A percentile compares a stretch with the other conserved stretches of the same genome.
phyloP scores from a whole-genome alignment of 257 asterid species.

The Capsicum pubescens region DNA sequence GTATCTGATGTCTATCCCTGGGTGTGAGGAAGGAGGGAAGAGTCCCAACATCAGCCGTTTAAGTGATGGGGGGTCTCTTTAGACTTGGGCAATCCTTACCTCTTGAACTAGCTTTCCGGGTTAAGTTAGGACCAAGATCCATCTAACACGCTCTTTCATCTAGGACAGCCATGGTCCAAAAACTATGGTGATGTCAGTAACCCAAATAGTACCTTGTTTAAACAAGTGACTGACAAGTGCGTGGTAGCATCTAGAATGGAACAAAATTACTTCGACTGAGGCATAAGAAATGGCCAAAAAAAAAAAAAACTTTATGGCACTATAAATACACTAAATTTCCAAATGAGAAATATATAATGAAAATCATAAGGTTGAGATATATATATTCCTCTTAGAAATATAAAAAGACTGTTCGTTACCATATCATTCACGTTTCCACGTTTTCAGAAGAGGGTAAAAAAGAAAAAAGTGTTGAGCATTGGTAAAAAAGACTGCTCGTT shows the following conservation, averaged over 20 bases:
- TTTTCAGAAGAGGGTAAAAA: background rate
- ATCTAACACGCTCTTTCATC: background rate
- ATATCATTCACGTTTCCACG: background rate
- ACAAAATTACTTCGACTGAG: background rate
- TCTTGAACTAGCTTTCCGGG: no score
- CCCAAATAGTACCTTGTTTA: conserved; percentile 15
- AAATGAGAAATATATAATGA: conserved; percentile 6
- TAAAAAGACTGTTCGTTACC: background rate
- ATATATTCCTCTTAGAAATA: background rate
- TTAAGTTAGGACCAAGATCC: no score
- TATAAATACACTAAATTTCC: background rate
- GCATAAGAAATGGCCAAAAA: background rate
- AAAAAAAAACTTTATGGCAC: background rate
- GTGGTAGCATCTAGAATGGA: conserved; percentile 12
- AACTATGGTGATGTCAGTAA: background rate
- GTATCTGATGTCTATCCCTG: no score
- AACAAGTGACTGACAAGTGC: background rate
- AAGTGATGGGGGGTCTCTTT: no score
- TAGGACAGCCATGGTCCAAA: background rate
- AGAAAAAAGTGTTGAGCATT: background rate
- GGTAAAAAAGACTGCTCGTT: no score
- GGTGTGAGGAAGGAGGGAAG: no score
- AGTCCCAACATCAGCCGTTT: no score
- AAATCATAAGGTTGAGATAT: background rate
- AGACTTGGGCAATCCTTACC: no score